phyloP scores from a whole-genome alignment of 2,329 filamentous ascomycete genomes.

The Monosporascus sp. region DNA sequence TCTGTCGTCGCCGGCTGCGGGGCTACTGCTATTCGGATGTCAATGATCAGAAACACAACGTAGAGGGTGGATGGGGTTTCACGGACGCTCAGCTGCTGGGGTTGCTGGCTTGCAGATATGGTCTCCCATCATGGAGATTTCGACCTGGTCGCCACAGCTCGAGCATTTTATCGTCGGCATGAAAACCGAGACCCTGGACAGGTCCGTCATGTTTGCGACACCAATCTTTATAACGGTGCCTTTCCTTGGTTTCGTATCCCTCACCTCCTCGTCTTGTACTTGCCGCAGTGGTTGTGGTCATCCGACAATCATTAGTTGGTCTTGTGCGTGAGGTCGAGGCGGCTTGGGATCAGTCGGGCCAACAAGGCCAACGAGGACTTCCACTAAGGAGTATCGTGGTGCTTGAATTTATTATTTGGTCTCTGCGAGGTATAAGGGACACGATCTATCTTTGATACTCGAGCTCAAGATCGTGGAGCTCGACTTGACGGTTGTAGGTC shows the following conservation, averaged over 20 bases:
- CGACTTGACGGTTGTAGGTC: neutral
- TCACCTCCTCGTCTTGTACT: conserved; percentile 8
- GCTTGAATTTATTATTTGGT: no score
- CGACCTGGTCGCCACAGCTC: conserved; percentile 68
- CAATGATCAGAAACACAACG: conserved; percentile 11
- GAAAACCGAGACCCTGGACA: conserved; percentile 59
- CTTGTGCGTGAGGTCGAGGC: neutral
- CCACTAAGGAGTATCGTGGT: no score
- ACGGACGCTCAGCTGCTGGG: conserved; percentile 41
- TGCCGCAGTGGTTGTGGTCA: conserved; percentile 8
- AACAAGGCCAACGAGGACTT: neutral
- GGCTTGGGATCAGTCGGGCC: neutral
- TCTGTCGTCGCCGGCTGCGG: conserved; percentile 21
- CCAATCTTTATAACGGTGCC: conserved; percentile 7
- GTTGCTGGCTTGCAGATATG: conserved; percentile 60
- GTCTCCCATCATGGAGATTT: conserved; percentile 81
- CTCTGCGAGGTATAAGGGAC: neutral
- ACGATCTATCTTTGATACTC: neutral
- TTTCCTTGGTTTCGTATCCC: conserved; percentile 8
- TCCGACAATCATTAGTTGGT: conserved; percentile 7
- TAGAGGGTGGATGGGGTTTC: neutral
- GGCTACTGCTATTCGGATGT: conserved; percentile 6
- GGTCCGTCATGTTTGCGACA: conserved; percentile 37
- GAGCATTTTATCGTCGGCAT: conserved; percentile 87
- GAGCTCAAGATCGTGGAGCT: neutral